These are phyloP conservation scores for Cucumis cinereus DNA, from an alignment of 306 rosid genomes.

Conservation along the genomic window DNA sequence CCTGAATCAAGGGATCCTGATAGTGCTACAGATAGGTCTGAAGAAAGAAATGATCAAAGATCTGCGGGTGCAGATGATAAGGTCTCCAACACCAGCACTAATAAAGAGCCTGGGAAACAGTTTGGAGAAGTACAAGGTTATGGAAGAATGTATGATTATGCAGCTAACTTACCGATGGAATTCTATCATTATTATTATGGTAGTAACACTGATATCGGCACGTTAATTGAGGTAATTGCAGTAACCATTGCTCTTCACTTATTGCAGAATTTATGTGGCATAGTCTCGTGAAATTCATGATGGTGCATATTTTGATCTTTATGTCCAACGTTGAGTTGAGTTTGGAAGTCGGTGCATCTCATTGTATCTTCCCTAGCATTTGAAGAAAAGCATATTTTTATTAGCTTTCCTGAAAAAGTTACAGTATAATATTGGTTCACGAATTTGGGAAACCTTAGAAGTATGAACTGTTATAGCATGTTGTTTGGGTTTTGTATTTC, in stretches of 20 bases:
- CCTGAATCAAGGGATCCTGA: constrained; percentile 21
- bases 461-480: neutral
- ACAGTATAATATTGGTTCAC: neutral
- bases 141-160: constrained; percentile 43
- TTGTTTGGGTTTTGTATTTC: neutral
- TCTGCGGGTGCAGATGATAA: constrained; percentile 18
- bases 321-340: neutral
- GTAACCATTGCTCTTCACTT: neutral
- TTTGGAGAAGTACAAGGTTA: constrained; percentile 28
- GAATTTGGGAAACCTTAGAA: neutral
- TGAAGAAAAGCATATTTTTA: neutral
- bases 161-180: constrained; percentile 68
- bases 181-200: constrained; percentile 94
- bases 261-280: neutral
- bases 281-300: neutral
- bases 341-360: neutral
- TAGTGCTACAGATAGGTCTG: constrained; percentile 13
- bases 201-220: constrained; percentile 79
- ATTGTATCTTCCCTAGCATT: neutral
- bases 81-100: constrained; percentile 16
- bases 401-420: neutral
- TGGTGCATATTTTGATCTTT: neutral
- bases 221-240: constrained; percentile 64
- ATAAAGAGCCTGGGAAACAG: constrained; percentile 31
- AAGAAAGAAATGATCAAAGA: constrained; percentile 22